Percentiles rank a stretch among this genome's conserved stretches.
These are phyloP conservation scores for Cladophialophora bantiana DNA, from an alignment of 2,329 filamentous ascomycete genomes.

Conservation along the genomic window DNA sequence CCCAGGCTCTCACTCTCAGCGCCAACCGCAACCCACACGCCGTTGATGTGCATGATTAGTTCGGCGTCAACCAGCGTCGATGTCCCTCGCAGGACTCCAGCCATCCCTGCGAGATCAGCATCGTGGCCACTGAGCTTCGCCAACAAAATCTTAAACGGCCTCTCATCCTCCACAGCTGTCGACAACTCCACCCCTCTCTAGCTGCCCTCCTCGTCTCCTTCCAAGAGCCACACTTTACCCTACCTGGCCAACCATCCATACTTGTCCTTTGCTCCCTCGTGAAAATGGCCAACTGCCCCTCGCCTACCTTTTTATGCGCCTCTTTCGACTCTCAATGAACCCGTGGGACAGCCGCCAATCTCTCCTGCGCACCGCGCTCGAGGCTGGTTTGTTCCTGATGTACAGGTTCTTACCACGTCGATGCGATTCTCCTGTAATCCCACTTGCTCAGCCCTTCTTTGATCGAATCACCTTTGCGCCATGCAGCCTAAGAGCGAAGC, in stretches of 20 bases:
- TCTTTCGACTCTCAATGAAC: constrained; percentile 1
- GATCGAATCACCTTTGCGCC: constrained; percentile 7
- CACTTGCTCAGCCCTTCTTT: neutral
- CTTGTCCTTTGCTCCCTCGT: neutral
- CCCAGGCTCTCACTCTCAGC: too few species aligned
- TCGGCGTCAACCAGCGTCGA: constrained; percentile 3
- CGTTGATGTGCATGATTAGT: constrained; percentile 22
- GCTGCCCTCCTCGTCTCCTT: constrained; percentile 4
- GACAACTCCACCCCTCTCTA: neutral
- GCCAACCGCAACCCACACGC: too few species aligned
- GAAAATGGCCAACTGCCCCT: constrained; percentile 1
- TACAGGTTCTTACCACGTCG: constrained; percentile 1
- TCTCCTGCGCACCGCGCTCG: neutral
- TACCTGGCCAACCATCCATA: neutral
- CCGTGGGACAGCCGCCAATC: constrained; percentile 5
- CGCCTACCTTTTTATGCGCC: neutral
- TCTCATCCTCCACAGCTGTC: constrained; percentile 3
- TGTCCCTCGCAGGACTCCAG: neutral
- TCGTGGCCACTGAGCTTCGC: constrained; percentile 23
- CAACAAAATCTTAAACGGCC: constrained; percentile 18
- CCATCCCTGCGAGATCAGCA: constrained; percentile 28
- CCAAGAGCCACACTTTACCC: constrained; percentile 13
- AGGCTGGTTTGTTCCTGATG: neutral
- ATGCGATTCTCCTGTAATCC: constrained; percentile 20
- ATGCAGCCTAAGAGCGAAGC: neutral